phyloP scores from a whole-genome alignment of 495 filamentous ascomycete species.

The Clohesyomyces aquaticus region DNA sequence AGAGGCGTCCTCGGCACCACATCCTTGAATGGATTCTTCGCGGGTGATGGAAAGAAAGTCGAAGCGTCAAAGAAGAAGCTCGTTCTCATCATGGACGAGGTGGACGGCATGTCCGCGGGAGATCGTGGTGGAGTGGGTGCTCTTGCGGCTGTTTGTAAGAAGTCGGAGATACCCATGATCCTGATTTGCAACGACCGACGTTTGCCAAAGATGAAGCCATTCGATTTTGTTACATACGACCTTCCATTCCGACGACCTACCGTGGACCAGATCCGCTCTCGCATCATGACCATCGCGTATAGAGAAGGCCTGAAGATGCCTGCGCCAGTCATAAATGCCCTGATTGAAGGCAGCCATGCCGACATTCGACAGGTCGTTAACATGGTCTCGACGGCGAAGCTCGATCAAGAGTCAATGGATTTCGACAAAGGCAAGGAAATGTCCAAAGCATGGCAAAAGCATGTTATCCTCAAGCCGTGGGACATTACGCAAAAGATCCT shows the following conservation, averaged over 20 bases:
- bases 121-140: conserved; percentile 96
- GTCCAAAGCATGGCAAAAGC: conserved; percentile 98
- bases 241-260: conserved; percentile 88
- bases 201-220: conserved; percentile 96
- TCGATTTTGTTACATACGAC: conserved; percentile 81
- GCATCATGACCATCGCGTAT: conserved; percentile 92
- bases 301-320: conserved; percentile 88
- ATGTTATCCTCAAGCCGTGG: conserved; percentile 95
- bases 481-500: conserved; percentile 94
- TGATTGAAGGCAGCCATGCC: conserved; percentile 91
- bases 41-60: conserved; percentile 78
- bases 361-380: conserved; percentile 99
- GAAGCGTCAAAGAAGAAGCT: conserved; percentile 84
- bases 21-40: conserved; percentile 89
- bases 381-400: conserved; percentile 92
- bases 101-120: conserved; percentile 98
- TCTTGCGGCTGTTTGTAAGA: conserved; percentile 89
- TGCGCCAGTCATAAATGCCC: conserved; percentile 81
- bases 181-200: conserved; percentile 96
- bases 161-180: conserved; percentile 92
- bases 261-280: conserved; percentile 81
- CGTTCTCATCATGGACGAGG: conserved; percentile 97
- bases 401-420: conserved; percentile 77
- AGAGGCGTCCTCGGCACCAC: conserved; percentile 90
- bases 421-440: conserved; percentile 85